These are phyloP conservation scores for Dentipellis sp. DNA, from an alignment of 768 basidiomycete genomes.

Conservation along the genomic window DNA sequence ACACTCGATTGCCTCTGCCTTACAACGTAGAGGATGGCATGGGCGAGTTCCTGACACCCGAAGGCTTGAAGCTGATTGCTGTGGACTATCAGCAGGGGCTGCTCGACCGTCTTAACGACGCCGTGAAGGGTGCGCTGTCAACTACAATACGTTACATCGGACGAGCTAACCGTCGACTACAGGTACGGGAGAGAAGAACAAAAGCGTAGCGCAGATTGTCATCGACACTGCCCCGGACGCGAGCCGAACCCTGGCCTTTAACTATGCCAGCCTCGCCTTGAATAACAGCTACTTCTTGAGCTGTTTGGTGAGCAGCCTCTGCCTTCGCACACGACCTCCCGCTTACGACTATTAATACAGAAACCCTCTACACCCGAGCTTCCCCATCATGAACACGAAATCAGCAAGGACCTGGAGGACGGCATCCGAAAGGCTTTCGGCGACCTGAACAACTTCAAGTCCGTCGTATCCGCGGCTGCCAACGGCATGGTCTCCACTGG, in stretches of 20 bases:
- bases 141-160: too few species aligned
- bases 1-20: conserved; percentile 44
- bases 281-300: conserved; percentile 96
- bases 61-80: conserved; percentile 61
- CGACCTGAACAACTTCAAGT: conserved; percentile 58
- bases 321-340: background rate
- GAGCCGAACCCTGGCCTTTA: conserved; percentile 64
- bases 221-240: conserved; percentile 53
- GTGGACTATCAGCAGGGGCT: conserved; percentile 85
- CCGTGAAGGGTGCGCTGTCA: conserved; percentile 52
- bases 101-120: conserved; percentile 65
- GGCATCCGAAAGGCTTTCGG: conserved; percentile 47
- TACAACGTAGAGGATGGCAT: conserved; percentile 67
- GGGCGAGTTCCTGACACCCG: conserved; percentile 68
- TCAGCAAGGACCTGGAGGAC: conserved; percentile 25
- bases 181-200: conserved; percentile 50
- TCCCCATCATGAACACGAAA: conserved; percentile 22
- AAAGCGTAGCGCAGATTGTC: conserved; percentile 63
- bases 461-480: conserved; percentile 66
- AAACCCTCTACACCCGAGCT: conserved; percentile 23
- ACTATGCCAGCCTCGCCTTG: conserved; percentile 84
- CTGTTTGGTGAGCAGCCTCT: conserved; percentile 52
- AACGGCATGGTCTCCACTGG: conserved; percentile 73
- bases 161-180: conserved; percentile 10
- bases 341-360: conserved; percentile 11